Percentiles rank a stretch among this genome's conserved stretches.
Conservation (phyloP, 2,329 filamentous ascomycete genomes). For the Aspergillus fumigatus region DNA sequence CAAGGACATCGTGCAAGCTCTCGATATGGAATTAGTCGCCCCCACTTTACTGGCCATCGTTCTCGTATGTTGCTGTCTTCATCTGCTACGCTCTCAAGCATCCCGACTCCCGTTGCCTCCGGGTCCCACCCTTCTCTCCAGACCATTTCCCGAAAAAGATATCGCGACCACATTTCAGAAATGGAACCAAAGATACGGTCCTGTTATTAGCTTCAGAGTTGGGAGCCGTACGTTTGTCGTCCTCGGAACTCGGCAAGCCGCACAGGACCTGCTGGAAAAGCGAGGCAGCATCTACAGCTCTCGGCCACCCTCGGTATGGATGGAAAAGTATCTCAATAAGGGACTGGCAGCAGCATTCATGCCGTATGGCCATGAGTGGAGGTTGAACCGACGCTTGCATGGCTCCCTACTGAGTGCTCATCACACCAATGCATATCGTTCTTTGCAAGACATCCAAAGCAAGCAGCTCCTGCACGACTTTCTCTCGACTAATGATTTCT, state of each 20-base stretch:
- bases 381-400: constrained; percentile 39
- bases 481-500: constrained; percentile 39
- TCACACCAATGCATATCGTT: constrained; percentile 43
- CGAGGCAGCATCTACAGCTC: constrained; percentile 38
- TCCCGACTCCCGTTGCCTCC: constrained; percentile 5
- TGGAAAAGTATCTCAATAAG: constrained; percentile 26
- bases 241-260: constrained; percentile 28
- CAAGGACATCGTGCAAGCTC: not conserved
- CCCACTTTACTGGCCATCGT: not conserved
- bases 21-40: not conserved
- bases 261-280: constrained; percentile 37
- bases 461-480: constrained; percentile 43
- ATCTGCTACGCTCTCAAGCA: not conserved
- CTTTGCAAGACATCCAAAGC: constrained; percentile 48
- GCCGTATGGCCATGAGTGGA: constrained; percentile 48
- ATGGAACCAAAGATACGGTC: constrained; percentile 34
- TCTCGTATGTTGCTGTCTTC: not conserved
- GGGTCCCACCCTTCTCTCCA: constrained; percentile 6
- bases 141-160: constrained; percentile 1
- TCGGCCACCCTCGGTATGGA: constrained; percentile 24
- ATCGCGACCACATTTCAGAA: constrained; percentile 11
- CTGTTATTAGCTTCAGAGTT: constrained; percentile 29
- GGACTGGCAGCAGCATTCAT: constrained; percentile 45
- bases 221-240: constrained; percentile 32
- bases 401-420: constrained; percentile 44